phyloP scores from a whole-genome alignment of 2,329 filamentous ascomycete species.

The Monosporascus sp. region DNA sequence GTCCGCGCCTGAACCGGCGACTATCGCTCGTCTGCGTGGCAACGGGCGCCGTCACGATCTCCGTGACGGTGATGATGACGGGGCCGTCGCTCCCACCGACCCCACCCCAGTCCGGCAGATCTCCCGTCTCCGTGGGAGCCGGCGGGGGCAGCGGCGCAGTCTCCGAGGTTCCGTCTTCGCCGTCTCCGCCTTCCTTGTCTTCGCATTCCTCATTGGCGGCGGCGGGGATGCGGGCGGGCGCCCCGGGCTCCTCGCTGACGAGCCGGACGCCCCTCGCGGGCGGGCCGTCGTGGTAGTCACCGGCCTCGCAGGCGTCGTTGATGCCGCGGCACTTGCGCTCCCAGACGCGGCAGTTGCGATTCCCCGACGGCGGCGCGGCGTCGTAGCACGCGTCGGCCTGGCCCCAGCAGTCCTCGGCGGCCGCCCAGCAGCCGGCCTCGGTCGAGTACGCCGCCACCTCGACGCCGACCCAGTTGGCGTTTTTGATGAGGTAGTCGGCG shows the following conservation, averaged over 20 bases:
- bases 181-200: not conserved
- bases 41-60: not conserved
- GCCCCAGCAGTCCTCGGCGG: constrained; percentile 50
- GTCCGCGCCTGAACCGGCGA: not conserved
- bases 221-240: constrained; percentile 19
- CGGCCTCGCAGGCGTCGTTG: constrained; percentile 36
- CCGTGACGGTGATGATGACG: not conserved
- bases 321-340: constrained; percentile 54
- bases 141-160: not conserved
- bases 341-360: constrained; percentile 56
- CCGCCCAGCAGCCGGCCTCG: constrained; percentile 56
- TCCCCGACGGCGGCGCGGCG: constrained; percentile 53
- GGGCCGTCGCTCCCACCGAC: not conserved
- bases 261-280: constrained; percentile 37
- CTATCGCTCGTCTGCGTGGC: not conserved
- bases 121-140: not conserved
- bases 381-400: constrained; percentile 58
- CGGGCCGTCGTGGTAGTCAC: constrained; percentile 40
- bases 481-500: constrained; percentile 54
- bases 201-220: constrained; percentile 10
- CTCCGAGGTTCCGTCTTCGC: not conserved
- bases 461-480: constrained; percentile 68
- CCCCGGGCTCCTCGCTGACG: constrained; percentile 8
- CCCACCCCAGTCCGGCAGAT: not conserved
- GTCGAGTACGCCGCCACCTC: constrained; percentile 54